Conservation (phyloP, 2,329 filamentous ascomycete genomes). For the Claviceps sp. region DNA sequence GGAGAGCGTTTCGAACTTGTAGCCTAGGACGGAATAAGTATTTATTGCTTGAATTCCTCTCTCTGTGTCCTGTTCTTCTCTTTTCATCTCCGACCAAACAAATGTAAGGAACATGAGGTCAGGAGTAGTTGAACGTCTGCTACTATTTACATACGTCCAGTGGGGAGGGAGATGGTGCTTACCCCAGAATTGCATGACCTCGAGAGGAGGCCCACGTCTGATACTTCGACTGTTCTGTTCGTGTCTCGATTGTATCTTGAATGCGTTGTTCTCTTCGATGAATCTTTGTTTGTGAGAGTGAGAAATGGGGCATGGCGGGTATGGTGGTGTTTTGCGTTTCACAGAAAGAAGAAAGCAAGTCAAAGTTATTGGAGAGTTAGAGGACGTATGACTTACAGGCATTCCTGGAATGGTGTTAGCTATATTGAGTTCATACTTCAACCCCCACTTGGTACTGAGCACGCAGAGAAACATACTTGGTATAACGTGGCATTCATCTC, state of each 20-base stretch:
- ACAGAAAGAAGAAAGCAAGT: neutral
- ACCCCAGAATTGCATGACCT: slow-evolving; percentile 93
- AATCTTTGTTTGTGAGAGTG: slow-evolving; percentile 42
- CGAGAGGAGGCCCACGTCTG: slow-evolving; percentile 40
- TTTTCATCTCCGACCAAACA: neutral
- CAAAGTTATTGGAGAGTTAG: too few relatives aligned
- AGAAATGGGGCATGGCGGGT: too few relatives aligned
- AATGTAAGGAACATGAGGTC: too few relatives aligned
- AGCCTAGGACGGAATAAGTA: slow-evolving; percentile 41
- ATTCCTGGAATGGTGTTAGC: slow-evolving; percentile 26
- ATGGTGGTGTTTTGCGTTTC: neutral
- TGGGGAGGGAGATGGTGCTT: slow-evolving; percentile 4
- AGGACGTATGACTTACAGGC: slow-evolving; percentile 30
- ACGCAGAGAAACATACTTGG: slow-evolving; percentile 48
- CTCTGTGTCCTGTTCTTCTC: neutral
- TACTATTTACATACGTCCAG: neutral
- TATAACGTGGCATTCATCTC: slow-evolving; percentile 92
- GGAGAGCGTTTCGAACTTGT: slow-evolving; percentile 87
- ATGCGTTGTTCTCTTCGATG: slow-evolving; percentile 78
- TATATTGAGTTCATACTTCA: neutral
- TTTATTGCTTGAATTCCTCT: neutral
- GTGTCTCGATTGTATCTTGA: slow-evolving; percentile 50
- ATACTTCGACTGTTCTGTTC: slow-evolving; percentile 31
- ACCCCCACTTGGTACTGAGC: slow-evolving; percentile 6
- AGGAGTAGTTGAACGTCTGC: neutral